A percentile compares a stretch with the other conserved stretches of the same genome.
These are phyloP conservation scores for Wickerhamiella slavikovae DNA, from an alignment of 805 yeast genomes.

Conservation along the genomic window DNA sequence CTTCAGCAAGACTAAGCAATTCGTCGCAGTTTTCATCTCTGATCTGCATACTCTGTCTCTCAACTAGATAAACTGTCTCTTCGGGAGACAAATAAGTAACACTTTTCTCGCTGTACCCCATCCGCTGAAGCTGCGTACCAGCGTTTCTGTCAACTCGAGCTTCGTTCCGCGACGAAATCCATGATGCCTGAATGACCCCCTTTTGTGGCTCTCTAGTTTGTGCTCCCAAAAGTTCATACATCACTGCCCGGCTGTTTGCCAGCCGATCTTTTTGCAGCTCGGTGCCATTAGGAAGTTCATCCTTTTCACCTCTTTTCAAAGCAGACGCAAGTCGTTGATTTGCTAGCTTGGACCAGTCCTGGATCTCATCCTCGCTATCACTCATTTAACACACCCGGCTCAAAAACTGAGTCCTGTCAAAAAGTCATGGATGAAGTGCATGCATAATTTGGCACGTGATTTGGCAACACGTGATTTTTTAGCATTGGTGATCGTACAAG, in stretches of 20 bases:
- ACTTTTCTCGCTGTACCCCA: conserved; percentile 40
- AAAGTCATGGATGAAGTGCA: too few relatives aligned
- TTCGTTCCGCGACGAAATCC: conserved; percentile 17
- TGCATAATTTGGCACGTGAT: too few relatives aligned
- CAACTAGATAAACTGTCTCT: conserved; percentile 59
- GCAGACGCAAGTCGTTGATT: conserved; percentile 5
- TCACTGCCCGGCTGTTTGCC: conserved; percentile 36
- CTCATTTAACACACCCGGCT: conserved; percentile 2
- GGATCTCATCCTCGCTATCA: conserved; percentile 20
- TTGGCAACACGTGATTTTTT: not conserved
- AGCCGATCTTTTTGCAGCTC: conserved; percentile 28
- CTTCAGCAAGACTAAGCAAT: conserved; percentile 39
- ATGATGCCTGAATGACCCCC: conserved; percentile 32
- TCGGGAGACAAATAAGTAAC: conserved; percentile 35
- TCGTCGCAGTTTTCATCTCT: conserved; percentile 17
- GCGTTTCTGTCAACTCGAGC: conserved; percentile 30
- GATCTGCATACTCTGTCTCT: conserved; percentile 49
- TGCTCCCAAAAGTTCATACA: conserved; percentile 43
- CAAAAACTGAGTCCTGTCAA: too few relatives aligned
- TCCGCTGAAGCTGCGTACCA: conserved; percentile 54
- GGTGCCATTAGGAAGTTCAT: conserved; percentile 68
- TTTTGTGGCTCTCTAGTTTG: conserved; percentile 22
- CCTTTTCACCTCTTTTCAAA: conserved; percentile 58
- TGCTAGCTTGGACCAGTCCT: conserved; percentile 21
- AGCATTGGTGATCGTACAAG: not conserved